These are phyloP conservation scores for Nicotiana benthamiana DNA, from an alignment of 257 asterid species.

Conservation along the genomic window DNA sequence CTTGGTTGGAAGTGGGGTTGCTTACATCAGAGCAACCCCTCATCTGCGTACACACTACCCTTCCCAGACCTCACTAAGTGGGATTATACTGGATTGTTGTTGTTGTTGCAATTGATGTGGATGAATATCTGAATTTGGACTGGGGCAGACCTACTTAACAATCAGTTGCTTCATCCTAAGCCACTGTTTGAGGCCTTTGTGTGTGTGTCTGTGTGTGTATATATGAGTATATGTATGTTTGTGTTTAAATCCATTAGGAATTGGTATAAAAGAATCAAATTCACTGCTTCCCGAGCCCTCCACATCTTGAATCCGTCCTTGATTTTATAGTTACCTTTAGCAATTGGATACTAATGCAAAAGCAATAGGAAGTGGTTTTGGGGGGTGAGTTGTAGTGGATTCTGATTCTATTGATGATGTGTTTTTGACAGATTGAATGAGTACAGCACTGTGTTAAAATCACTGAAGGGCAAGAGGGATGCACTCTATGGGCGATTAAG, in stretches of 20 bases:
- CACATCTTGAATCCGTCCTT: background rate
- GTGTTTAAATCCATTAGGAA: too few relatives aligned
- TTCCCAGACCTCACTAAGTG: too few relatives aligned
- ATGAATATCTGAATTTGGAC: background rate
- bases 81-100: too few relatives aligned
- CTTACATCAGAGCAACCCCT: too few relatives aligned
- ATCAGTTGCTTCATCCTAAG: background rate
- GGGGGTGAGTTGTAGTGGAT: background rate
- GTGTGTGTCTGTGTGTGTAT: too few relatives aligned
- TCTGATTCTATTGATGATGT: conserved; percentile 9
- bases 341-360: background rate
- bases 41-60: too few relatives aligned
- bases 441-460: conserved; percentile 45
- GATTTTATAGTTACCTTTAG: background rate
- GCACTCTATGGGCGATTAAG: conserved; percentile 62
- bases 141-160: background rate
- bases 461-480: conserved; percentile 64
- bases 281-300: background rate
- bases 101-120: background rate
- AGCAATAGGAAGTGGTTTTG: background rate
- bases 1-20: too few relatives aligned
- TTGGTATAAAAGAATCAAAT: too few relatives aligned
- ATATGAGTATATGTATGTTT: too few relatives aligned
- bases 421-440: conserved; percentile 55
- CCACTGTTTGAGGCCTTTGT: background rate